Conservation (phyloP, 2,329 filamentous ascomycete genomes). For the Zasmidium angulare region DNA sequence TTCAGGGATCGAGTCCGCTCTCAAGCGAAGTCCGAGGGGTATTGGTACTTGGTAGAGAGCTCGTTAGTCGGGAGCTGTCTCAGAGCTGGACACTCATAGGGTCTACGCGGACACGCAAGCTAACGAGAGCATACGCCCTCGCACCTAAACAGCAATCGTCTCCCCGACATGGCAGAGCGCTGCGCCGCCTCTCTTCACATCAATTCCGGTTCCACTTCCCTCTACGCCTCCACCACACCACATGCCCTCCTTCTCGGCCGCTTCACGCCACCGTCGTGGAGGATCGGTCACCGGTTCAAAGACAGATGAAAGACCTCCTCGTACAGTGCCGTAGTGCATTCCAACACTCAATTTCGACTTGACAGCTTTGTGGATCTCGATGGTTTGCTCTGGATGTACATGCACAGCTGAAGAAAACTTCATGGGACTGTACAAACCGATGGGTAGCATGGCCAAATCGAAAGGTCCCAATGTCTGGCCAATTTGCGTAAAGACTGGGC, state of each 20-base stretch:
- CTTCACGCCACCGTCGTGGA: conserved; percentile 45
- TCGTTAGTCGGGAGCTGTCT: too few species aligned
- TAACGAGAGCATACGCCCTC: too few species aligned
- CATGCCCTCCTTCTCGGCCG: conserved; percentile 42
- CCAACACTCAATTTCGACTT: conserved; percentile 49
- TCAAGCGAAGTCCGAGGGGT: too few species aligned
- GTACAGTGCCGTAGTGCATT: conserved; percentile 54
- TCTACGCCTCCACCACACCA: conserved; percentile 35
- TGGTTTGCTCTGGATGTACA: conserved; percentile 48
- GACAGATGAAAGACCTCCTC: conserved; percentile 45
- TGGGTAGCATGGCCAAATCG: conserved; percentile 50
- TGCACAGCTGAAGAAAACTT: conserved; percentile 48
- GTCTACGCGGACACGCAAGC: too few species aligned
- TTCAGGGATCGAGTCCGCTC: too few species aligned
- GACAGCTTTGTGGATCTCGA: conserved; percentile 50
- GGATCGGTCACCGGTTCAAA: conserved; percentile 54
- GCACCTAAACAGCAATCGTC: conserved; percentile 42
- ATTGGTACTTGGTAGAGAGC: too few species aligned
- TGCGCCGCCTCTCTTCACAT: conserved; percentile 38
- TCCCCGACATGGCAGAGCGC: conserved; percentile 48
- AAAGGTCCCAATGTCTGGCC: conserved; percentile 49
- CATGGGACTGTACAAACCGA: conserved; percentile 49
- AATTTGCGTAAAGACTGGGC: conserved; percentile 50
- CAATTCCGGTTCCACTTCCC: conserved; percentile 30
- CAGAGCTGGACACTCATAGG: too few species aligned